These are phyloP conservation scores for Fusarium sp. DNA, from an alignment of 2,329 filamentous ascomycete species.

Conservation along the genomic window DNA sequence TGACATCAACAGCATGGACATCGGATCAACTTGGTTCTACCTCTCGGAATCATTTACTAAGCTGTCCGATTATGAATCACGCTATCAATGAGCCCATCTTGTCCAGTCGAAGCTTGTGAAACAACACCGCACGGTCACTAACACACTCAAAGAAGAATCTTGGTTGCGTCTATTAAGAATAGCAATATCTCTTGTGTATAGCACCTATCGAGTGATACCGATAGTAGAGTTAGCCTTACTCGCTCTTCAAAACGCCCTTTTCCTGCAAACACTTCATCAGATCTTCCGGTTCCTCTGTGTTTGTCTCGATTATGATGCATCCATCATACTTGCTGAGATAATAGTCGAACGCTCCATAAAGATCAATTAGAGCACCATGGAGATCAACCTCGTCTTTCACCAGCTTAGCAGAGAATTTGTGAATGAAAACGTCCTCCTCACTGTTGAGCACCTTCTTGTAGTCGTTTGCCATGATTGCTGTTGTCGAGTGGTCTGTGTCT, in stretches of 20 bases:
- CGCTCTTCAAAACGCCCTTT: background rate
- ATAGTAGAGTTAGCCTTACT: background rate
- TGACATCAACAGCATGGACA: no score
- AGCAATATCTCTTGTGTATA: no score
- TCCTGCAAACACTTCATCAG: background rate
- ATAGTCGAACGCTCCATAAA: slow-evolving; percentile 4
- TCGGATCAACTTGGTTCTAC: no score
- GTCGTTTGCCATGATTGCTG: background rate
- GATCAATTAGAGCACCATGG: background rate
- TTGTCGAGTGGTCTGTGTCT: background rate
- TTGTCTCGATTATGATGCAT: slow-evolving; percentile 1
- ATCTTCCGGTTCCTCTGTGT: background rate
- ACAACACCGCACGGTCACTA: no score
- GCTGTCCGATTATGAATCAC: background rate
- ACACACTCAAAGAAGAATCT: no score
- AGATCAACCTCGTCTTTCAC: background rate
- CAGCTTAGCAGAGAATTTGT: background rate
- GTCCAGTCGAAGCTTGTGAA: background rate
- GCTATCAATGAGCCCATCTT: background rate
- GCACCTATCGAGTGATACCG: no score
- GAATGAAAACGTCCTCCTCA: background rate
- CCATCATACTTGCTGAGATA: no score
- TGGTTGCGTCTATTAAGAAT: no score
- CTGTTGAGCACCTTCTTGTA: background rate
- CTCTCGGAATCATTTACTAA: background rate